A percentile compares a stretch with the other conserved stretches of the same genome.
Conservation (phyloP, 2,329 filamentous ascomycete species). For the Lasiodiplodia sp. region DNA sequence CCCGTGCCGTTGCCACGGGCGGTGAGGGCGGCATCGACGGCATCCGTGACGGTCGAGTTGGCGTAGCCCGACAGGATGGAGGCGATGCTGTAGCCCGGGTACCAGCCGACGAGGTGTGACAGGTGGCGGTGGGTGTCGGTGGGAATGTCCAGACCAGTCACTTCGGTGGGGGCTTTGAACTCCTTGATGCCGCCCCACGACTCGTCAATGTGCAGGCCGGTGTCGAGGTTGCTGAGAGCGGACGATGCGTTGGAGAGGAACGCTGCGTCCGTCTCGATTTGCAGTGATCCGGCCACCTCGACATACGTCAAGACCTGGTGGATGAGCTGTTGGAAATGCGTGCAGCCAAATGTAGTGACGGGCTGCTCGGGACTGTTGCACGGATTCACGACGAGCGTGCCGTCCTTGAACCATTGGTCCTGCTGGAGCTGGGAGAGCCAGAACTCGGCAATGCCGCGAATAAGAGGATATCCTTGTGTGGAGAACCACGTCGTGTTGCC, state of each 20-base stretch:
- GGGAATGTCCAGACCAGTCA: conserved; percentile 48
- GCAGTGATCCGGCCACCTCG: conserved; percentile 34
- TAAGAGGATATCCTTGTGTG: conserved; percentile 51
- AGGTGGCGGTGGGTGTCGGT: conserved; percentile 60
- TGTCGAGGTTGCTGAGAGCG: conserved; percentile 57
- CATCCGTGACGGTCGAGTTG: conserved; percentile 54
- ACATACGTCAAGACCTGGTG: conserved; percentile 47
- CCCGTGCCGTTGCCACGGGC: conserved; percentile 57
- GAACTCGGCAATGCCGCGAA: conserved; percentile 55
- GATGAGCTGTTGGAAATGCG: conserved; percentile 62
- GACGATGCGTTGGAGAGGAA: conserved; percentile 49
- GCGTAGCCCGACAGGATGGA: conserved; percentile 52
- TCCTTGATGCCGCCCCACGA: conserved; percentile 56
- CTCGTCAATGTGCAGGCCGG: conserved; percentile 56
- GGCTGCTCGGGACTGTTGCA: conserved; percentile 67
- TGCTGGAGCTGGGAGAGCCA: conserved; percentile 63
- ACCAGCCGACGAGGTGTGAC: conserved; percentile 64
- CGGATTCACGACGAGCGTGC: conserved; percentile 62
- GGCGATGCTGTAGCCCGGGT: conserved; percentile 60
- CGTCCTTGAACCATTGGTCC: conserved; percentile 60
- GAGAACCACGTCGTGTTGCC: conserved; percentile 56
- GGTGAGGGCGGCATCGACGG: conserved; percentile 55
- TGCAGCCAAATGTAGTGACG: conserved; percentile 58
- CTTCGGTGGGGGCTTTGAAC: conserved; percentile 55
- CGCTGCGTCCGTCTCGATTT: conserved; percentile 39